These are phyloP conservation scores for Dalbergia cochinchinensis DNA, from an alignment of 306 rosid species.

Conservation along the genomic window DNA sequence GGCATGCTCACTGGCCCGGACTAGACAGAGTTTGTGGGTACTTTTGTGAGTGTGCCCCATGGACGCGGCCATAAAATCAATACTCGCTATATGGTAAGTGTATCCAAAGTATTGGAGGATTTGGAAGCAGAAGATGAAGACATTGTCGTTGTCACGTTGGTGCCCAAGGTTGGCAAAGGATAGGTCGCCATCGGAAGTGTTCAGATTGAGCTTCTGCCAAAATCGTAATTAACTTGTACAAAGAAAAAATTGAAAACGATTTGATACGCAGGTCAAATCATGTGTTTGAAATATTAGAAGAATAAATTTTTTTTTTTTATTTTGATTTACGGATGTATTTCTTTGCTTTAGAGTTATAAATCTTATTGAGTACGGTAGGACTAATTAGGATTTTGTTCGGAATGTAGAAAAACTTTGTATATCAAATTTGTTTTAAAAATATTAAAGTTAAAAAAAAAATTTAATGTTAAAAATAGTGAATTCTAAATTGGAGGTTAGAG, in stretches of 20 bases:
- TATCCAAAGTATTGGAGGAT: slow-evolving; percentile 67
- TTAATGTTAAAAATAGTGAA: too few relatives aligned
- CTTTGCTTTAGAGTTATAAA: neutral
- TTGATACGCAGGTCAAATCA: neutral
- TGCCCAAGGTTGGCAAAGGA: slow-evolving; percentile 50
- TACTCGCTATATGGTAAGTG: slow-evolving; percentile 54
- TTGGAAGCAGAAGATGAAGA: slow-evolving; percentile 71
- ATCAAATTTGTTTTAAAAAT: too few relatives aligned
- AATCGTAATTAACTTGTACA: neutral
- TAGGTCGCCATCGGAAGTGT: neutral
- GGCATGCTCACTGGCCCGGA: slow-evolving; percentile 51
- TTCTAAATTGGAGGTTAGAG: too few relatives aligned
- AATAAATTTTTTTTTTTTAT: too few relatives aligned
- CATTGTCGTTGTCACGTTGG: slow-evolving; percentile 64
- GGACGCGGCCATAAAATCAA: neutral
- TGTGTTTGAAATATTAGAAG: neutral
- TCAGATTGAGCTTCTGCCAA: slow-evolving; percentile 28
- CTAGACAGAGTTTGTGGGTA: slow-evolving; percentile 70
- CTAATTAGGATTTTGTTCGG: neutral
- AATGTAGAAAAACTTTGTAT: too few relatives aligned
- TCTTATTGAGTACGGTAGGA: neutral
- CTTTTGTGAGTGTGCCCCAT: slow-evolving; percentile 72
- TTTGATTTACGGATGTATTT: neutral
- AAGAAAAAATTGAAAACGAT: neutral
- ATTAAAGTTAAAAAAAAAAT: too few relatives aligned